phyloP scores from a whole-genome alignment of 306 rosid species.

The Chamaecrista fasciculata region DNA sequence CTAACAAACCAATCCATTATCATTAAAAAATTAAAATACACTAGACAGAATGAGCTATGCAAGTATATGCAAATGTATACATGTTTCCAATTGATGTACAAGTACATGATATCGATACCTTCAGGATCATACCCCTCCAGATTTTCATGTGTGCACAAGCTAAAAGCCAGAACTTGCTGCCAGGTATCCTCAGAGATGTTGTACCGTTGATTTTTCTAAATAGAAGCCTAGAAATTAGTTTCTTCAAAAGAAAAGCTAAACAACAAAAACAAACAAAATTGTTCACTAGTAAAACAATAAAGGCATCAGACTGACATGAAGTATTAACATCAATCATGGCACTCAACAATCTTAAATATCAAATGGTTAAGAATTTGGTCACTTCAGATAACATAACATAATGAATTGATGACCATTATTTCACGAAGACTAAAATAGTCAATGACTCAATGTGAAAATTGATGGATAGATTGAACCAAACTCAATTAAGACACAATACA shows the following conservation, averaged over 20 bases:
- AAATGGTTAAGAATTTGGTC: not conserved
- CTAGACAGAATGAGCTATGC: not conserved
- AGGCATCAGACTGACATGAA: not conserved
- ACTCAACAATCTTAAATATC: not conserved
- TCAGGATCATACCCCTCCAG: conserved; percentile 92
- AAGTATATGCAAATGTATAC: conserved; percentile 6
- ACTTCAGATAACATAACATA: not conserved
- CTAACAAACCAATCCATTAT: conserved; percentile 10
- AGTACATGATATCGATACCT: conserved; percentile 54
- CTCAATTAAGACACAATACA: too few relatives aligned
- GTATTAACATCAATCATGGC: not conserved
- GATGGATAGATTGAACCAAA: too few relatives aligned
- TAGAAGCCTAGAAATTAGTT: conserved; percentile 39
- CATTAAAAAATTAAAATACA: conserved; percentile 4
- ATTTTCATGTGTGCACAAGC: conserved; percentile 81
- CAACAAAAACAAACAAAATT: not conserved
- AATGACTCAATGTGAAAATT: too few relatives aligned
- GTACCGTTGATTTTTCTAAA: conserved; percentile 86
- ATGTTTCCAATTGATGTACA: not conserved
- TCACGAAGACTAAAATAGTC: not conserved
- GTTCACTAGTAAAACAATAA: not conserved
- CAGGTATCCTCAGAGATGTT: conserved; percentile 97
- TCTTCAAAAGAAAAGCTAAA: conserved; percentile 24
- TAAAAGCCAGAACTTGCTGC: conserved; percentile 94
- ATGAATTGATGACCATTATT: not conserved